A percentile compares a stretch with the other conserved stretches of the same genome.
phyloP scores from a whole-genome alignment of 306 rosid species.

The Pterocarpus macrocarpus region DNA sequence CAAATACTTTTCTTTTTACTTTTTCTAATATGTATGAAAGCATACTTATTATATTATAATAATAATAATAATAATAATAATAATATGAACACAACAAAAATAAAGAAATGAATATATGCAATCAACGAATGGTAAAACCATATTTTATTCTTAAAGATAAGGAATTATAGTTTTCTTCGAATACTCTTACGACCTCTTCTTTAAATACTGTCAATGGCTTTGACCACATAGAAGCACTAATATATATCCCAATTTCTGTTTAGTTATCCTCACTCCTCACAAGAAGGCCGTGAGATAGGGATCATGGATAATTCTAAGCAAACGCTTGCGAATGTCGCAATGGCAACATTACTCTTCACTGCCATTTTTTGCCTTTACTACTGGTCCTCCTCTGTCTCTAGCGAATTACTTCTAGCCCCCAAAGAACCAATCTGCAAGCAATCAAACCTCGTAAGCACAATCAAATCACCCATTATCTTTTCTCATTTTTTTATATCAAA shows the following conservation, averaged over 20 bases:
- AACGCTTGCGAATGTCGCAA: conserved; percentile 38
- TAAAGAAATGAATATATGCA: no score
- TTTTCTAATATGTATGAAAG: no score
- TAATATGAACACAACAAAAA: no score
- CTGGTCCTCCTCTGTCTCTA: conserved; percentile 53
- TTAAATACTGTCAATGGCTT: no score
- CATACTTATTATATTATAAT: no score
- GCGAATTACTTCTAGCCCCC: conserved; percentile 31
- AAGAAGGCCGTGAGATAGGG: background rate
- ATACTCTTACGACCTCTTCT: no score
- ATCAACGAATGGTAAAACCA: no score
- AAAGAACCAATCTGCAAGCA: background rate
- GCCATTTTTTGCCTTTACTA: conserved; percentile 45
- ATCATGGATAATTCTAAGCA: conserved; percentile 48
- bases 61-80: no score
- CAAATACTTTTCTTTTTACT: no score
- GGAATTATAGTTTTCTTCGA: no score
- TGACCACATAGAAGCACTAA: no score
- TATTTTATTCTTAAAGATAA: no score
- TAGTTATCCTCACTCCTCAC: background rate
- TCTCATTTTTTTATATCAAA: background rate
- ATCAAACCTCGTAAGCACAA: conserved; percentile 46
- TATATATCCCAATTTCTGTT: background rate
- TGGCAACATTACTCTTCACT: conserved; percentile 48
- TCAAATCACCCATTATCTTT: background rate